Conservation (phyloP, 345 rosid species). For the Camelina neglecta region DNA sequence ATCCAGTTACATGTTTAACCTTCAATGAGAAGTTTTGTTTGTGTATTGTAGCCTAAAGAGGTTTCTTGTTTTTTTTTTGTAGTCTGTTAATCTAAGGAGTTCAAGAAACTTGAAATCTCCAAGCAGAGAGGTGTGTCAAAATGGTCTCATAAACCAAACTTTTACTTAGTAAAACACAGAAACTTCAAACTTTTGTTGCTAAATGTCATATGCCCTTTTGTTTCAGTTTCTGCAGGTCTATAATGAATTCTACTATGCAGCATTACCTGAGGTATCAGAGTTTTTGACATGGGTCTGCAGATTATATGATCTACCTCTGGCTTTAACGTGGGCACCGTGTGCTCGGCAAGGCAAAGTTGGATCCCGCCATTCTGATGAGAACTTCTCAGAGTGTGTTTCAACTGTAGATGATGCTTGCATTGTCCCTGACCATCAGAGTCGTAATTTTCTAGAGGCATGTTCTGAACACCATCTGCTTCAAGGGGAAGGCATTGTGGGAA, state of each 20-base stretch:
- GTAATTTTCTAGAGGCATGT: slow-evolving; percentile 68
- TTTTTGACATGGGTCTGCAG: slow-evolving; percentile 65
- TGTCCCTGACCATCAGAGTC: slow-evolving; percentile 53
- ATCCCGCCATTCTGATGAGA: slow-evolving; percentile 71
- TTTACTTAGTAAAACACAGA: slow-evolving; percentile 18
- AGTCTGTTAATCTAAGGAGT: slow-evolving; percentile 89
- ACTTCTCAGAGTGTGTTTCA: slow-evolving; percentile 64
- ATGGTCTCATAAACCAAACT: slow-evolving; percentile 15
- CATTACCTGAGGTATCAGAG: slow-evolving; percentile 62
- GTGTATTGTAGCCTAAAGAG: slow-evolving; percentile 37
- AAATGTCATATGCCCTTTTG: slow-evolving; percentile 20
- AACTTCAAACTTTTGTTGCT: slow-evolving; percentile 1
- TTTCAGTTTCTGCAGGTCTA: slow-evolving; percentile 53
- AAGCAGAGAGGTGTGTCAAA: slow-evolving; percentile 55
- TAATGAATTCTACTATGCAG: slow-evolving; percentile 54
- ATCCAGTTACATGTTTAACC: neutral
- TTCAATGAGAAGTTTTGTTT: slow-evolving; percentile 15
- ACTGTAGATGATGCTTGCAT: slow-evolving; percentile 76
- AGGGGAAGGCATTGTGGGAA: slow-evolving; percentile 90
- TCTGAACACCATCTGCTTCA: slow-evolving; percentile 79
- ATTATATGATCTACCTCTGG: slow-evolving; percentile 69
- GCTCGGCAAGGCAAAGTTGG: slow-evolving; percentile 69
- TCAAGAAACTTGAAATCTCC: slow-evolving; percentile 59
- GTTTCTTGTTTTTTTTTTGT: slow-evolving; percentile 38
- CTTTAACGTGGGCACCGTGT: slow-evolving; percentile 86